A percentile compares a stretch with the other conserved stretches of the same genome.
These are phyloP conservation scores for Candida coquimbonensis DNA, from an alignment of 805 yeast genomes.

Conservation along the genomic window DNA sequence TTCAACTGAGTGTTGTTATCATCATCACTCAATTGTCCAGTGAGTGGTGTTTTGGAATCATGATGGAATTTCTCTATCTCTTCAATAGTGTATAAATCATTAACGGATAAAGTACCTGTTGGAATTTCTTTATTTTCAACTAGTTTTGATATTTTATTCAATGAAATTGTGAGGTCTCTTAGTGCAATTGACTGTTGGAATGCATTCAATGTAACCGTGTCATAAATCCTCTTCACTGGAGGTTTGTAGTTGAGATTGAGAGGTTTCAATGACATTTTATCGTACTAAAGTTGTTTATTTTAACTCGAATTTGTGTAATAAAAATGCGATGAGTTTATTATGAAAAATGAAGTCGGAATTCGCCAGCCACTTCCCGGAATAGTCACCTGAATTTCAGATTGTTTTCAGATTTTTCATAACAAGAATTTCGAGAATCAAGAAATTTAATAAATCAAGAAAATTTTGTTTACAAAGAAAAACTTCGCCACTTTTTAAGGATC, in stretches of 20 bases:
- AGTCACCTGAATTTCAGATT: no score
- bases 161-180: slow-evolving; percentile 29
- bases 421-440: no score
- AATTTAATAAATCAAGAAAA: no score
- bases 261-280: slow-evolving; percentile 6
- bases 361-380: no score
- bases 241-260: slow-evolving; percentile 14
- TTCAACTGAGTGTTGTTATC: slow-evolving; percentile 5
- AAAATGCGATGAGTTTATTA: no score
- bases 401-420: no score
- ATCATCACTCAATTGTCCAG: slow-evolving; percentile 1
- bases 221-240: slow-evolving; percentile 41
- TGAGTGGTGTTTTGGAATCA: slow-evolving; percentile 2
- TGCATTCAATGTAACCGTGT: slow-evolving; percentile 30
- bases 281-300: no score
- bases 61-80: slow-evolving; percentile 17
- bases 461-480: no score
- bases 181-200: slow-evolving; percentile 42
- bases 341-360: no score
- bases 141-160: slow-evolving; percentile 31
- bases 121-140: slow-evolving; percentile 33
- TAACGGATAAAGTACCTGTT: slow-evolving; percentile 27
- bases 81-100: slow-evolving; percentile 12
- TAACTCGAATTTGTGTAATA: no score
- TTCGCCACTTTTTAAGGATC: no score